phyloP scores from a whole-genome alignment of 2,329 filamentous ascomycete species.

The Fusarium nematophilum region DNA sequence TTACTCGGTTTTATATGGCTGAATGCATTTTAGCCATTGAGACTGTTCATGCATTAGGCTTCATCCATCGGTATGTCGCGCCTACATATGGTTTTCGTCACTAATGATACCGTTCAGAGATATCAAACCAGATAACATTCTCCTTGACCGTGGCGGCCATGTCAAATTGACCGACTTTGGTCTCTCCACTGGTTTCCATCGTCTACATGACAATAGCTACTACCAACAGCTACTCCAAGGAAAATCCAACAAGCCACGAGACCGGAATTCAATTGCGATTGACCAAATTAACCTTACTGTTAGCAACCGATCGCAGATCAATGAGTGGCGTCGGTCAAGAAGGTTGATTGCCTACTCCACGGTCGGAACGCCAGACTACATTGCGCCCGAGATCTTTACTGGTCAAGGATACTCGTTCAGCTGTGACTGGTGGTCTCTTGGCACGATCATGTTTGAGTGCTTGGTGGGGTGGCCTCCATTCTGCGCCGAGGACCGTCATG shows the following conservation, averaged over 20 bases:
- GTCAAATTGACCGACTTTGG: constrained; percentile 99
- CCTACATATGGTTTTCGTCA: neutral
- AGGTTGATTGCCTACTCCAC: constrained; percentile 98
- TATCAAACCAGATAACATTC: constrained; percentile 99
- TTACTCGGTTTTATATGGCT: constrained; percentile 98
- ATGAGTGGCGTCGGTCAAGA: constrained; percentile 97
- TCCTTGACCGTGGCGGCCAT: constrained; percentile 93
- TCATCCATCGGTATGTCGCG: constrained; percentile 90
- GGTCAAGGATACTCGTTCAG: constrained; percentile 96
- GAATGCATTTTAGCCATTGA: constrained; percentile 99
- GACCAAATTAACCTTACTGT: constrained; percentile 99
- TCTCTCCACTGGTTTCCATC: constrained; percentile 96
- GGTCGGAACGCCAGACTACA: constrained; percentile 97
- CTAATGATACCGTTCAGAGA: constrained; percentile 72
- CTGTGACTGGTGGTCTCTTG: constrained; percentile 99
- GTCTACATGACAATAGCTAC: constrained; percentile 97
- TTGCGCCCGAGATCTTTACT: constrained; percentile 97
- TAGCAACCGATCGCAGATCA: constrained; percentile 97
- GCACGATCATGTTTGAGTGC: constrained; percentile 99
- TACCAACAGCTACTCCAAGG: constrained; percentile 96
- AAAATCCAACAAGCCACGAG: constrained; percentile 76
- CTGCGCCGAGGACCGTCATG: constrained; percentile 96
- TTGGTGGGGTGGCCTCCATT: constrained; percentile 98
- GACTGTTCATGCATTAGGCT: constrained; percentile 96
- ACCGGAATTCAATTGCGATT: constrained; percentile 93